These are phyloP conservation scores for Colletotrichum paranaense DNA, from an alignment of 2,329 filamentous ascomycete species.

Conservation along the genomic window DNA sequence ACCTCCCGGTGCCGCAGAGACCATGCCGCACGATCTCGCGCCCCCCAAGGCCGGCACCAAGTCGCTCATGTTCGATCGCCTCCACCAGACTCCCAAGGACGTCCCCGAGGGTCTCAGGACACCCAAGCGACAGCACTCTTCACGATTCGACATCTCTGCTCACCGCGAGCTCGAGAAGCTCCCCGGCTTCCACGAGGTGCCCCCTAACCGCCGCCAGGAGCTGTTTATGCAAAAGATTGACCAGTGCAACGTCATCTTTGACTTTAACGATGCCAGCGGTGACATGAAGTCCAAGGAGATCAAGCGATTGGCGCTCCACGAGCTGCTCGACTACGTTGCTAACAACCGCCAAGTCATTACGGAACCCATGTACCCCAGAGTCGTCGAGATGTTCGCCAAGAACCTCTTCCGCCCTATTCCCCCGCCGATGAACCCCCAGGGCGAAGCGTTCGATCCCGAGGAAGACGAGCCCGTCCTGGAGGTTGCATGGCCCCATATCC, in stretches of 20 bases:
- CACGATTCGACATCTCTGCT: conserved; percentile 96
- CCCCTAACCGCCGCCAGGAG: conserved; percentile 92
- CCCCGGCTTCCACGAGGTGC: conserved; percentile 96
- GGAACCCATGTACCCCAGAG: conserved; percentile 97
- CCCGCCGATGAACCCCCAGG: conserved; percentile 96
- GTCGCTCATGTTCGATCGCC: conserved; percentile 86
- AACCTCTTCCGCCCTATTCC: conserved; percentile 98
- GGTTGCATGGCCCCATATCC: conserved; percentile 98
- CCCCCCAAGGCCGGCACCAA: conserved; percentile 93
- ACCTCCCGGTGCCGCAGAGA: conserved; percentile 92
- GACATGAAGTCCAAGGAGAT: conserved; percentile 99
- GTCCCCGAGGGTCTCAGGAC: conserved; percentile 95
- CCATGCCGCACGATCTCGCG: conserved; percentile 96
- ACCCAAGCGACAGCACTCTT: conserved; percentile 96
- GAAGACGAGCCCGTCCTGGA: conserved; percentile 98
- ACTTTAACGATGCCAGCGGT: conserved; percentile 97
- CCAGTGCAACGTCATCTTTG: conserved; percentile 99
- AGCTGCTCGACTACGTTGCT: conserved; percentile 96
- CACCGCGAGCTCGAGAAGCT: conserved; percentile 97
- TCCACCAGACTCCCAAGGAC: conserved; percentile 95
- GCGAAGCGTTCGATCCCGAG: conserved; percentile 97
- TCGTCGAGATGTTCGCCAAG: conserved; percentile 99
- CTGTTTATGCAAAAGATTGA: conserved; percentile 99
- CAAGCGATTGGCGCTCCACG: conserved; percentile 94
- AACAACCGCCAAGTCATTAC: conserved; percentile 99